Conservation (phyloP, 306 rosid species). For the Gastrolobium bilobum region DNA sequence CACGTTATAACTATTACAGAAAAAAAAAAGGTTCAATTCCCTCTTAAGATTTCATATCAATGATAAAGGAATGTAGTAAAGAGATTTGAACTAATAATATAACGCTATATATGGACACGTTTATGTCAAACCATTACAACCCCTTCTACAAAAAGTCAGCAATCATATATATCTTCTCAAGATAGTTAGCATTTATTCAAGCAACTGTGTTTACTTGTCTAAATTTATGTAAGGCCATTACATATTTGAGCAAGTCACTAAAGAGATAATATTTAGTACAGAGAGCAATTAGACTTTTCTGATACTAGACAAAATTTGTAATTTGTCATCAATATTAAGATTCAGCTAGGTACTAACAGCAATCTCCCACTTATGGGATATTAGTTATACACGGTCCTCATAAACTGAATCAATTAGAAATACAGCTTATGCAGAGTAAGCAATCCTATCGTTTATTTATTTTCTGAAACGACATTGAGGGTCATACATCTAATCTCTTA, state of each 20-base stretch:
- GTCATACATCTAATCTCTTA: slow-evolving; percentile 18
- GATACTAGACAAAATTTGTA: slow-evolving; percentile 27
- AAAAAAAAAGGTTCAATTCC: neutral
- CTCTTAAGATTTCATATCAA: neutral
- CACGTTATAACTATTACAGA: neutral
- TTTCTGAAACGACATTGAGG: neutral
- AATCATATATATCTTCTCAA: slow-evolving; percentile 14
- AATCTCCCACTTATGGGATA: slow-evolving; percentile 2
- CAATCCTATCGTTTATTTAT: neutral
- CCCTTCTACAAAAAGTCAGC: slow-evolving; percentile 4
- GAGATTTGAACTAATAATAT: slow-evolving; percentile 23
- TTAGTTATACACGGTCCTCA: slow-evolving; percentile 22
- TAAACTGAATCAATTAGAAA: slow-evolving; percentile 31
- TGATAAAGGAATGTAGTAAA: slow-evolving; percentile 1
- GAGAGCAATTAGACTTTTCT: slow-evolving; percentile 18
- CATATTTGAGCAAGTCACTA: slow-evolving; percentile 27
- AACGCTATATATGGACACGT: slow-evolving; percentile 26
- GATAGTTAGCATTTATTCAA: slow-evolving; percentile 36
- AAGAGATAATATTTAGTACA: slow-evolving; percentile 14
- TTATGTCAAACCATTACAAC: slow-evolving; percentile 10
- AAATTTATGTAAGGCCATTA: neutral
- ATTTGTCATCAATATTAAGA: slow-evolving; percentile 7
- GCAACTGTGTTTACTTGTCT: neutral
- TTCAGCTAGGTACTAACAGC: slow-evolving; percentile 12
- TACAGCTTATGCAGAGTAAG: neutral